Evolutionary conservation across 169 alveolate species (phyloP), one percentile per base, ranked within the genome.

Genomic region (Plasmodium reichenowi): DNA sequence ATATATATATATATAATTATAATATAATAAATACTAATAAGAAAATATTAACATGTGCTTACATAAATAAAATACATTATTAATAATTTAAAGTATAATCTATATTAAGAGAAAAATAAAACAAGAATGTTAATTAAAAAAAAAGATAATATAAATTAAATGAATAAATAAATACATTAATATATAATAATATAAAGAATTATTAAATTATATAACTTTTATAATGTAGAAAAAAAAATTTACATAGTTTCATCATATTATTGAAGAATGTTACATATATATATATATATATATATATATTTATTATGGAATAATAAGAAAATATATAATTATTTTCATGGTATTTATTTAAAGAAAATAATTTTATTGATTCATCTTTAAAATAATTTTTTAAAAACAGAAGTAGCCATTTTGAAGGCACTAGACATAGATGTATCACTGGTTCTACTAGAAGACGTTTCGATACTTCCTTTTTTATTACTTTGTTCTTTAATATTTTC

Each of bases 381-480:
- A 74, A 83, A 83, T 58, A 83, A 83, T 56, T 83, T 83, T 83
- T 83, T 83, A 83, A 83, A 83, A 67, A 83, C 91, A 58, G 83
- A 71, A 29, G 91, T 83, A 70, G 91, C 91, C 85, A 83, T 83
- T 70, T 83, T 83, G 63, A 83, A 83, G 47, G 91, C 91, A 58
- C 91, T 83, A 20, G 78, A 83, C 83, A 63, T 63, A 10, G 91
- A 83, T 15, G 91, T 83, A 12, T 83, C 91, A 64, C 91, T 83
- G 26, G 91, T 70, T 83, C 74, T 56, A 66, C 91, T 83, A 32
- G 86, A 70, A 50, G 85, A 85, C 43, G 91, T 47, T 71, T 67
- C 85, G 24, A n/a, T 58, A 68, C 72, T 83, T 26, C 72, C 73
- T 54, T 67, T 63, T 63, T 66, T 78, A 15, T 64, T 78, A 24